phyloP scores from a whole-genome alignment of 2,329 filamentous ascomycete species.

The Trichoderma polysporum region DNA sequence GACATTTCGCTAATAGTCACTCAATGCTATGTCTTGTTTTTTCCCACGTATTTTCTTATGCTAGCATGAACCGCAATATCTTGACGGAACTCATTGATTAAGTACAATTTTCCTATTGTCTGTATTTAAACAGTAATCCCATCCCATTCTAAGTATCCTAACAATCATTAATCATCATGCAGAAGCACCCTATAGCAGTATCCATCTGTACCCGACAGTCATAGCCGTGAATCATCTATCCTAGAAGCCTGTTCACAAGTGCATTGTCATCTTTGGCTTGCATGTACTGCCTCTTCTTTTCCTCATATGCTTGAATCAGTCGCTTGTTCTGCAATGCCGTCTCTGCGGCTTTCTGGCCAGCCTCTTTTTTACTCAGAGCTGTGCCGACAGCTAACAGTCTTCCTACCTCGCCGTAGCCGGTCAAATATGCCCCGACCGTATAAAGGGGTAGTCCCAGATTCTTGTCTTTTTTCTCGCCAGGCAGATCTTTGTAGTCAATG shows the following conservation, averaged over 20 bases:
- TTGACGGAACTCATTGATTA: not conserved
- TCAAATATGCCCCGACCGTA: constrained; percentile 63
- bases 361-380: constrained; percentile 67
- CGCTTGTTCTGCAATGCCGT: constrained; percentile 66
- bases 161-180: not conserved
- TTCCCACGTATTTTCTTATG: not conserved
- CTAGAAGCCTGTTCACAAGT: not conserved
- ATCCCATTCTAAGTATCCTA: not conserved
- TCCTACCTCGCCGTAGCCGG: constrained; percentile 66
- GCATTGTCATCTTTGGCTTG: constrained; percentile 29
- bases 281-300: constrained; percentile 48
- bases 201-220: not conserved
- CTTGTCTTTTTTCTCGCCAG: constrained; percentile 53
- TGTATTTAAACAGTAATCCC: not conserved
- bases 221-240: not conserved
- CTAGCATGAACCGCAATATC: not conserved
- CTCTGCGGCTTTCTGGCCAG: constrained; percentile 64
- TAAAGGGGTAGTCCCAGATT: constrained; percentile 56
- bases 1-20: not conserved
- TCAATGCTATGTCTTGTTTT: not conserved
- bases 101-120: not conserved
- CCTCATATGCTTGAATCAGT: constrained; percentile 51
- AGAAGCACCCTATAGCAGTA: not conserved
- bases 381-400: constrained; percentile 63
- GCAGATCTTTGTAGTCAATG: constrained; percentile 61